Base-by-base conservation (phyloP, 768 basidiomycete species). In the Suillus variegatus region DNA sequence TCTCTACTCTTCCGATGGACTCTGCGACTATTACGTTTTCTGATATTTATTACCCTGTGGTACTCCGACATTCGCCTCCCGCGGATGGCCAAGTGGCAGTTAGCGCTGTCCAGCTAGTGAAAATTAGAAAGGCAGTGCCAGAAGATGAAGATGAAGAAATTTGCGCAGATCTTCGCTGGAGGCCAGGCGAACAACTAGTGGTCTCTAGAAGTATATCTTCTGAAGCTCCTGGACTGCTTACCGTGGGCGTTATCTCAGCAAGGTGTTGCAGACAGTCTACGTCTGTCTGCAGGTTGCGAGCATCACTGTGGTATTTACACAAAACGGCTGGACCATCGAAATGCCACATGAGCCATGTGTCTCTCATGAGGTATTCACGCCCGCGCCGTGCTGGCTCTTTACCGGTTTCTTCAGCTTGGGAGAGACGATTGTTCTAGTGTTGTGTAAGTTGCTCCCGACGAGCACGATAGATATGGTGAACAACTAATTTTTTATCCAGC, bases 281-380 rank as follows among this genome's bases (percentile, higher is more conserved):
- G 9, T 46, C 60, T 3, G 0, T 36, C 40, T 16, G 4, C 32
- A 75, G 78, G 65, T 76, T n/a, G 70, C 74, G 79, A 87, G 68
- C 82, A 71, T 90, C 1, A 73, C 85, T 2, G 66, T 88, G 44
- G 85, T 81, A 0, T 71, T 94, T 28, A 80, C 82, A 63, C 82
- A 90, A 73, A 85, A 85, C 46, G 79, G 74, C 38, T 95, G 93
- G 93, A 84, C 79, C 52, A 80, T 95, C 32, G 82, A 90, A 51
- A 75, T 94, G 40, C 85, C 86, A 0, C 78, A 88, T 61, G 78
- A 82, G 25, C 82, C 85, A 1, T 77, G 76, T 63, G 73, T 70
- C n/a, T 69, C 74, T 38, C 81, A 81, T 10, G 76, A 77, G 43
- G 78, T 77, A 38, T 67, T 70, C 16, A 12, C 68, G 28, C 61